Percentiles rank a stretch among this genome's conserved stretches.
Evolutionary conservation across 2,329 filamentous ascomycete genomes (phyloP).

Genomic region (Curvularia sp.): DNA sequence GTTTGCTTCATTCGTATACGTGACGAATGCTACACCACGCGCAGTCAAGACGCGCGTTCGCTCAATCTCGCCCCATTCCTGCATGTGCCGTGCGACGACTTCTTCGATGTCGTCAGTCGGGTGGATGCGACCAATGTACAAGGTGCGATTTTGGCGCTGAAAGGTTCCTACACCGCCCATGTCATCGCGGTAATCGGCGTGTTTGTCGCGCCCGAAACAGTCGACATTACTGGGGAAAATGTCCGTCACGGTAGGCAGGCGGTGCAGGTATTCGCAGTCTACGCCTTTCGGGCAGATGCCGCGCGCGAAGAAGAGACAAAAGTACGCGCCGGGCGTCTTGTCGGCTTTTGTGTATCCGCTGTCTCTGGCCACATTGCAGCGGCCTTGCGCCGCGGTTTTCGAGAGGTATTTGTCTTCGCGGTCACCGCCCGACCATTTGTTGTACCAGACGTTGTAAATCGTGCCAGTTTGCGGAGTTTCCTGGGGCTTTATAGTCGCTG

Average conservation of each 20-base stretch:
- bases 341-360: slow-evolving; percentile 60
- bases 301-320: slow-evolving; percentile 91
- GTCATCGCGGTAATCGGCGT: slow-evolving; percentile 90
- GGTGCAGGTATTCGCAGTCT: slow-evolving; percentile 93
- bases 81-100: slow-evolving; percentile 90
- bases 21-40: slow-evolving; percentile 92
- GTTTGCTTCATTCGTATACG: slow-evolving; percentile 80
- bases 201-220: slow-evolving; percentile 93
- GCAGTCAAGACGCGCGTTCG: slow-evolving; percentile 86
- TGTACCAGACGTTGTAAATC: slow-evolving; percentile 99
- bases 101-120: slow-evolving; percentile 98
- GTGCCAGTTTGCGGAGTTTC: slow-evolving; percentile 91
- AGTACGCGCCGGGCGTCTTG: slow-evolving; percentile 71
- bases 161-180: slow-evolving; percentile 98
- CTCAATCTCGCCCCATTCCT: slow-evolving; percentile 95
- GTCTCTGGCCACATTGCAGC: slow-evolving; percentile 83
- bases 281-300: slow-evolving; percentile 83
- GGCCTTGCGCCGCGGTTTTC: slow-evolving; percentile 79
- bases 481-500: slow-evolving; percentile 80
- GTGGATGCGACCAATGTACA: slow-evolving; percentile 93
- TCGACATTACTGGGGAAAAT: slow-evolving; percentile 93
- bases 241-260: slow-evolving; percentile 84
- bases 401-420: slow-evolving; percentile 89
- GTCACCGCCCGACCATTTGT: slow-evolving; percentile 97
- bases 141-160: slow-evolving; percentile 88